A percentile compares a stretch with the other conserved stretches of the same genome.
Conservation (phyloP, 495 filamentous ascomycete species). For the Lasiosphaeria ovina region DNA sequence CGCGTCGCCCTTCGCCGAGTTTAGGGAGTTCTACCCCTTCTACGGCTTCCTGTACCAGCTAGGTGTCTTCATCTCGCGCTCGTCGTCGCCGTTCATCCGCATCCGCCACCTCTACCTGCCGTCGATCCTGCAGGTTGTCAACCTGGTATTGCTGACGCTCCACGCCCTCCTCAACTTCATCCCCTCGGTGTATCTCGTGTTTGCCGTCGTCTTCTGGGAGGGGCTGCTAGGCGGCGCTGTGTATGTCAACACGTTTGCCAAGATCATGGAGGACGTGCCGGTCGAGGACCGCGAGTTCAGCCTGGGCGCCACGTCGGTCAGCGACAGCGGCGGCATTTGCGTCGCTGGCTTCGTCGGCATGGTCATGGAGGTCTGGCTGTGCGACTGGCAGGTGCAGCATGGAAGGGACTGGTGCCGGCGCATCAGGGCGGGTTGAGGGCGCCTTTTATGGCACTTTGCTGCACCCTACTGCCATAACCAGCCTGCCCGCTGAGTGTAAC, state of each 20-base stretch:
- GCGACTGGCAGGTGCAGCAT: conserved; percentile 72
- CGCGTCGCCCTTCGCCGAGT: conserved; percentile 71
- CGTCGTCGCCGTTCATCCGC: conserved; percentile 81
- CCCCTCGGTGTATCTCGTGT: conserved; percentile 79
- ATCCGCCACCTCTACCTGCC: conserved; percentile 78
- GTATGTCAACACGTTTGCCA: conserved; percentile 94
- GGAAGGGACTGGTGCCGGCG: conserved; percentile 74
- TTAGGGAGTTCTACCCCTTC: conserved; percentile 84
- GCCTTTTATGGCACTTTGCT: no score
- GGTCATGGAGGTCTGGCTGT: conserved; percentile 79
- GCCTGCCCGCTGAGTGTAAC: no score
- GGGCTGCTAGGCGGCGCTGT: conserved; percentile 86
- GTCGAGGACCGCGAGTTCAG: conserved; percentile 83
- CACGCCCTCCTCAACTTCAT: conserved; percentile 78
- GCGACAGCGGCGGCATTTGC: conserved; percentile 88
- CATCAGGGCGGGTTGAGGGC: conserved; percentile 33
- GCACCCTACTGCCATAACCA: no score
- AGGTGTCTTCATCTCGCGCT: conserved; percentile 91
- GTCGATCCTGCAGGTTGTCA: conserved; percentile 77
- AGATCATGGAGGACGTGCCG: conserved; percentile 78
- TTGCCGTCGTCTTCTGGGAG: conserved; percentile 90
- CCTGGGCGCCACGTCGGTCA: conserved; percentile 83
- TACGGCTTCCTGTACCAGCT: conserved; percentile 91
- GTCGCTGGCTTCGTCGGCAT: conserved; percentile 83
- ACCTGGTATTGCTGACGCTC: conserved; percentile 68